phyloP scores from a whole-genome alignment of 768 basidiomycete species.

The Udeniomyces megalosporus region DNA sequence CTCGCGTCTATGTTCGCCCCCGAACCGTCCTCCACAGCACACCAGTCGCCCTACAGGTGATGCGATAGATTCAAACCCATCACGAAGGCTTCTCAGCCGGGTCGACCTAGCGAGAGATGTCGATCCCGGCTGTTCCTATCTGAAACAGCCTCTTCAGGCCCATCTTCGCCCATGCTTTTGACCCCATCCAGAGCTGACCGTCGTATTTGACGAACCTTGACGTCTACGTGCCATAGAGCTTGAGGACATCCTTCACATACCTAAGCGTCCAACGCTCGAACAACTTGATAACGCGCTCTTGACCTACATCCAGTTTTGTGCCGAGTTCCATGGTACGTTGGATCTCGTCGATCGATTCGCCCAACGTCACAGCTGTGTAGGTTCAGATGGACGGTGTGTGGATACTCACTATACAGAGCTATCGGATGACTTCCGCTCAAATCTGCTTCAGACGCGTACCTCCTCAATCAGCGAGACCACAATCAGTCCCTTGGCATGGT shows the following conservation, averaged over 20 bases:
- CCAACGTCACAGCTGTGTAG: no score
- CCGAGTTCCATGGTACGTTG: constrained; percentile 65
- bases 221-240: constrained; percentile 44
- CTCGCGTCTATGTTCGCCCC: neutral
- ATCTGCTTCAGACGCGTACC: constrained; percentile 49
- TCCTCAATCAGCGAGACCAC: constrained; percentile 66
- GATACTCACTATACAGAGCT: neutral
- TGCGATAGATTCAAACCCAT: neutral
- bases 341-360: no score
- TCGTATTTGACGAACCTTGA: neutral
- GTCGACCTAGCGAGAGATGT: neutral
- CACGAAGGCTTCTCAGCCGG: neutral
- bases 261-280: constrained; percentile 47
- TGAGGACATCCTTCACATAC: constrained; percentile 60
- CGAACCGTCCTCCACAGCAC: neutral
- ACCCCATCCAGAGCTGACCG: neutral
- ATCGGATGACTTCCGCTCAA: constrained; percentile 13
- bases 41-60: neutral
- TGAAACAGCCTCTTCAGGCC: neutral
- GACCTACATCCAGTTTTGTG: constrained; percentile 60
- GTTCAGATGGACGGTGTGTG: neutral
- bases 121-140: no score
- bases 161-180: neutral
- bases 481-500: constrained; percentile 65
- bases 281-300: constrained; percentile 62